Evolutionary conservation across 2,329 filamentous ascomycete genomes (phyloP), one percentile per base, ranked within the genome.

Genomic region (Calonectria hongkongensis): DNA sequence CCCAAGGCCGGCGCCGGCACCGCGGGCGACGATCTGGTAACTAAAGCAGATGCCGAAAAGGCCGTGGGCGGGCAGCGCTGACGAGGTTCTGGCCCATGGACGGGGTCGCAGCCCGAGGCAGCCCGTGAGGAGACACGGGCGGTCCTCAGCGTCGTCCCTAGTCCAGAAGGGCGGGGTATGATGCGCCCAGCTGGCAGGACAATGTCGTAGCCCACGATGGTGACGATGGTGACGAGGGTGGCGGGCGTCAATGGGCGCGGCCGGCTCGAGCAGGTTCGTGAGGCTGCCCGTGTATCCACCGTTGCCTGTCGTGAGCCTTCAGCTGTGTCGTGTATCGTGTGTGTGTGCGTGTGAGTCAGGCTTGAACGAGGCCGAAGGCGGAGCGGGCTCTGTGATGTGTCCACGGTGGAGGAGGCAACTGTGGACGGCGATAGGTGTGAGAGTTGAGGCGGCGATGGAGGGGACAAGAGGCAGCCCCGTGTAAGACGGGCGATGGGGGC

Each of bases 281-380:
- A 95, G 95, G 72, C 95, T 89, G 74, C 91, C 92, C 74, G 92
- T 91, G 85, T 98, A 98, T 73, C 89, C 88, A 65, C 91, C 90
- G 84, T 48, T 94, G 95, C 79, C 91, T 91, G 68, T 88, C 88
- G 68, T 90, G 86, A 45, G 93, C 90, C 51, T 89, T 84, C 1
- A 91, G 89, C 63, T 21, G 21, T 21, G 21, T 21, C 21, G 21
- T 21, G 21, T 21, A 2, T 21, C 21, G 21, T 21, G 21, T 21
- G 21, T 94, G 87, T 1, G 95, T 95, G n/a, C 21, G 54, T 1
- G 91, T 94, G 85, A 25, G 45, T 48, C 96, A 87, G 94, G 93
- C 88, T 98, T 95, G 77, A 98, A 92, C 21, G 78, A 98, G 90
- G 58, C 96, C 95, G 84, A 98, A 98, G 93, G 69, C 94, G 93